Base-by-base conservation (phyloP, 2,329 filamentous ascomycete genomes). In the Penicillium sclerotigenum region DNA sequence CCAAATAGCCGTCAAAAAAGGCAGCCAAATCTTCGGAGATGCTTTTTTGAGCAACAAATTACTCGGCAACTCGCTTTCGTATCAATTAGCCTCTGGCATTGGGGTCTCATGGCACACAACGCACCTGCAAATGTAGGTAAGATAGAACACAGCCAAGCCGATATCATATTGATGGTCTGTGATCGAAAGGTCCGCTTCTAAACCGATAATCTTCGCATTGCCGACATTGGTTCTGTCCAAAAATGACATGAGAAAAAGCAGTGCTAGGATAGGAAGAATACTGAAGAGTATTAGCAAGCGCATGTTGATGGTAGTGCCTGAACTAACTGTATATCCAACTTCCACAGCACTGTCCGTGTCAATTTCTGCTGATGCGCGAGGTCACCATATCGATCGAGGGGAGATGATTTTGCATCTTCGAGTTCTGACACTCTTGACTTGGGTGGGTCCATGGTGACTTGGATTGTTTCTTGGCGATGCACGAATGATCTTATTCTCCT, bases 191-290 rank as follows among this genome's bases (percentile, higher is more conserved):
- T 86, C 82, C 1, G 74, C 61, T 62, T 87, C 82, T 14, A 90
- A 77, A 0, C 83, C 82, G 49, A 87, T 79, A 9, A 89, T 83
- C 58, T 84, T 84, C 24, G 86, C 87, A 65, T 89, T 89, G 36
- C 87, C 87, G 36, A 89, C 84, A 67, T 89, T 90, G n/a, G 86
- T 88, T 40, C 87, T 80, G 70, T 89, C 87, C 53, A 83, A 76
- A 60, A 83, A 83, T 1, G 85, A 87, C 72, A 83, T 87, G 10
- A 88, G 76, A 62, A 87, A 87, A 1, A 89, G 74, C 0, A 88
- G 65, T 0, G 84, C 80, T n/a, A 89, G 77, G 7, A 86, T 72
- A 0, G 86, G 85, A 7, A 88, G 74, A 26, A 88, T 81, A 47
- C 83, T 87, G 54, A 31, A 16, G 10, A 4, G 5, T 9, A 13